Conservation (phyloP, 306 rosid species). For the Cucumis melo region DNA sequence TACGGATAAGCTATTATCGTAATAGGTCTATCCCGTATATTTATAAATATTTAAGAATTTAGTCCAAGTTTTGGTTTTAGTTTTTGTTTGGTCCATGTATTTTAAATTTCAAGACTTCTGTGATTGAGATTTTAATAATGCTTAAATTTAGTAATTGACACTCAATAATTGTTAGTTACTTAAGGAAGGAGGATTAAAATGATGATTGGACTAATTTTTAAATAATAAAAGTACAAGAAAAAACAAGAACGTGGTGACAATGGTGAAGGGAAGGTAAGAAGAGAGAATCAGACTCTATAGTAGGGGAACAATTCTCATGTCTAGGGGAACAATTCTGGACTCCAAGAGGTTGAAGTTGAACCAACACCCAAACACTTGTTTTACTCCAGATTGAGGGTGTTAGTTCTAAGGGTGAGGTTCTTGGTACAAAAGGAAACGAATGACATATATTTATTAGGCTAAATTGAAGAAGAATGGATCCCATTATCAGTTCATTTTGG, state of each 20-base stretch:
- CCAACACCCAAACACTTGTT: conserved; percentile 75
- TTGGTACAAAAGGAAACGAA: conserved; percentile 68
- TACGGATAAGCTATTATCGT: too few relatives aligned
- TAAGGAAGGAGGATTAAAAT: too few relatives aligned
- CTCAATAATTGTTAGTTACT: too few relatives aligned
- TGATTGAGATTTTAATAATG: too few relatives aligned
- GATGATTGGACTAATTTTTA: too few relatives aligned
- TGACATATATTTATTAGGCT: conserved; percentile 88
- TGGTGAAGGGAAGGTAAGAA: conserved; percentile 87
- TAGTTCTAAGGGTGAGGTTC: conserved; percentile 88
- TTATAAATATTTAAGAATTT: too few relatives aligned
- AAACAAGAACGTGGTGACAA: conserved; percentile 10
- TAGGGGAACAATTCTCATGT: conserved; percentile 55
- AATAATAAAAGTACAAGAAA: too few relatives aligned
- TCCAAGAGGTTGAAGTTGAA: conserved; percentile 91
- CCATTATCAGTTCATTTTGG: conserved; percentile 83
- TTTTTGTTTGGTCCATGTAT: too few relatives aligned
- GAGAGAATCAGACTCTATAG: conserved; percentile 75
- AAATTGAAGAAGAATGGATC: conserved; percentile 70
- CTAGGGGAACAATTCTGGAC: conserved; percentile 77
- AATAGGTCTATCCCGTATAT: too few relatives aligned
- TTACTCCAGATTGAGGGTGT: conserved; percentile 83
- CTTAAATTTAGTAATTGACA: too few relatives aligned
- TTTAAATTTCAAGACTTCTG: too few relatives aligned
- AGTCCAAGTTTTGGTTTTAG: too few relatives aligned